Evolutionary conservation across 1,284 basidiomycete genomes (phyloP).

Genomic region (Ganoderma lingzhi): DNA sequence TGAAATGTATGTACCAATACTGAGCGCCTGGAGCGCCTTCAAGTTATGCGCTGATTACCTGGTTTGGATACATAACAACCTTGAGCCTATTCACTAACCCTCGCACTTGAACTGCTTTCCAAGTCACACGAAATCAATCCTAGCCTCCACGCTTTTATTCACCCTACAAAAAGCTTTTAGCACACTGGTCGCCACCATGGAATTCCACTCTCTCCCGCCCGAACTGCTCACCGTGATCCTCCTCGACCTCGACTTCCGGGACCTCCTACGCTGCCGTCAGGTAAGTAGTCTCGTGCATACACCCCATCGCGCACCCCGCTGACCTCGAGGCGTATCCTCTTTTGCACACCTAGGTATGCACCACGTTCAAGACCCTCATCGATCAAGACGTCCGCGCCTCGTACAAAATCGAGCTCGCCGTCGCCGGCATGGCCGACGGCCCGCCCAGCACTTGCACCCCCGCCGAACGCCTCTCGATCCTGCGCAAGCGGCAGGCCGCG

Average conservation of each 20-base stretch:
- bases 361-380: constrained; percentile 48
- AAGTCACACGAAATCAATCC: too few relatives aligned
- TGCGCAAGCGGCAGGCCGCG: constrained; percentile 53
- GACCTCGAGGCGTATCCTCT: background rate
- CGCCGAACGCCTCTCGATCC: constrained; percentile 49
- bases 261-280: constrained; percentile 50
- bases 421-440: constrained; percentile 57
- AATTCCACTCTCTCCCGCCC: constrained; percentile 31
- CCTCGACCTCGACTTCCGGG: constrained; percentile 39
- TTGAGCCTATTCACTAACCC: too few relatives aligned
- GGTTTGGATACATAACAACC: too few relatives aligned
- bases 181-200: background rate
- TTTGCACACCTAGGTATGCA: constrained; percentile 52
- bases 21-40: too few relatives aligned
- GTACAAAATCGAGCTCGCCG: constrained; percentile 62
- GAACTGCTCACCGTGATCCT: constrained; percentile 43
- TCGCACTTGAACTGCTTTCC: too few relatives aligned
- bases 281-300: constrained; percentile 33
- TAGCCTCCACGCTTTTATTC: background rate
- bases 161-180: background rate
- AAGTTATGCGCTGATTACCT: too few relatives aligned
- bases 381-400: constrained; percentile 49
- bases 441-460: constrained; percentile 39
- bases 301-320: background rate
- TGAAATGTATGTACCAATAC: background rate